Evolutionary conservation across 441 rosid genomes (phyloP), one percentile per base, ranked within the genome.

Genomic region (Aleurites moluccanus): DNA sequence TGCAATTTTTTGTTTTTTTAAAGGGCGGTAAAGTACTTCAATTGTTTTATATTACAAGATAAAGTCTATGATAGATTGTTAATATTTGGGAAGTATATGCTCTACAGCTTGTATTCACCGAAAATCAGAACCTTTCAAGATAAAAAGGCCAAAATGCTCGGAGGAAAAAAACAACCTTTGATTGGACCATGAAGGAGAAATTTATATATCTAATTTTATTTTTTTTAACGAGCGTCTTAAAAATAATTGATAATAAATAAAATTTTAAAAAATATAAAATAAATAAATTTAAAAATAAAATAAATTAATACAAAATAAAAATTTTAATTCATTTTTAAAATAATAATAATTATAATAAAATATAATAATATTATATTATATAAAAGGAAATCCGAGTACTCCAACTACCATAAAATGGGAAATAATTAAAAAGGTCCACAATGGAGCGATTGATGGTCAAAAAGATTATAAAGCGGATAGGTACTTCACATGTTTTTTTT

Each of bases 401-500:
- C 75, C 67, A 80, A 59, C 69, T 4, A 80, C 77, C 69, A 77
- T 28, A 75, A 76, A 80, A 53, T 61, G n/a, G 69, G 5, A 11
- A 13, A 0, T 1, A 45, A 45, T 11, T 10, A 13, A 10, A 77
- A 82, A 77, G 73, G 80, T 27, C 77, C 75, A 68, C 60, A 62
- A 69, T 27, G 42, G 70, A 56, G 74, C 21, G 83, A 83, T 81
- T 79, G 83, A 75, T 83, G 89, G 88, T 89, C 89, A 86, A 87
- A 87, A 86, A 85, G 83, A 56, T 72, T 42, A 72, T 55, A 73
- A 76, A 74, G 80, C n/a, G n/a, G n/a, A n/a, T n/a, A n/a, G n/a
- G n/a, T n/a, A n/a, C n/a, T n/a, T n/a, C n/a, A n/a, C n/a, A n/a
- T n/a, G n/a, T n/a, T n/a, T n/a, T n/a, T n/a, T n/a, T n/a, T n/a